Evolutionary conservation across 2,329 filamentous ascomycete genomes (phyloP).

Genomic region (Diaporthe vexans): DNA sequence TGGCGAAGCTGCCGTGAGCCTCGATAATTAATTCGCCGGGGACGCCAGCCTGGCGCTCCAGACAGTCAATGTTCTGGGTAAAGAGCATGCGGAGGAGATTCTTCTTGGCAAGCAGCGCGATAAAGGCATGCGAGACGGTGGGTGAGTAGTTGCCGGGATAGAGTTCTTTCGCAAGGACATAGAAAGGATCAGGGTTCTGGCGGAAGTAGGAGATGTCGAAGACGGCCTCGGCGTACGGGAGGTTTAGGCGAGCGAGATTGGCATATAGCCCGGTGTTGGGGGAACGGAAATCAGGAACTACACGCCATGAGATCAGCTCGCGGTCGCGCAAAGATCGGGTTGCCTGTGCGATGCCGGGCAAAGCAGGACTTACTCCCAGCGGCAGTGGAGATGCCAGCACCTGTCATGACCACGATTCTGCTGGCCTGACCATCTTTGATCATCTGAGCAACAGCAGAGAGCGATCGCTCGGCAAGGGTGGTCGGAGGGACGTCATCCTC

Average conservation of each 20-base stretch:
- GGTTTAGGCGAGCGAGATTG: conserved; percentile 86
- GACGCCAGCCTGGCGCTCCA: conserved; percentile 90
- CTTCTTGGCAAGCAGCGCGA: conserved; percentile 85
- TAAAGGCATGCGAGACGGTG: conserved; percentile 91
- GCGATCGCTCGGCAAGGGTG: conserved; percentile 76
- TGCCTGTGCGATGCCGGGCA: not conserved
- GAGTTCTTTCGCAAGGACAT: conserved; percentile 89
- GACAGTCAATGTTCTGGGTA: conserved; percentile 97
- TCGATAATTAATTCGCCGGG: conserved; percentile 87
- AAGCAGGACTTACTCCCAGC: conserved; percentile 67
- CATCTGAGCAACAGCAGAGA: conserved; percentile 83
- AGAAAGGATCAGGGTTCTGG: conserved; percentile 88
- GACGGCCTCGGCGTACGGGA: conserved; percentile 92
- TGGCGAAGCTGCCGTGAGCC: conserved; percentile 95
- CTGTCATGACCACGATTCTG: conserved; percentile 88
- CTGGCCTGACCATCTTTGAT: conserved; percentile 78
- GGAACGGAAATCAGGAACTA: conserved; percentile 94
- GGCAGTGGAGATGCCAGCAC: conserved; percentile 87
- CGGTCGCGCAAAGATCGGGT: not conserved
- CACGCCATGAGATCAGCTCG: conserved; percentile 51
- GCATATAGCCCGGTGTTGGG: conserved; percentile 94
- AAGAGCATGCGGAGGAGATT: conserved; percentile 87
- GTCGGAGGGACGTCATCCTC: conserved; percentile 74
- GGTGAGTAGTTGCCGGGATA: conserved; percentile 92
- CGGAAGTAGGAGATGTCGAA: conserved; percentile 95